A percentile compares a stretch with the other conserved stretches of the same genome.
These are phyloP conservation scores for Hansenula lynferdii DNA, from an alignment of 1,139 yeast species.

Conservation along the genomic window DNA sequence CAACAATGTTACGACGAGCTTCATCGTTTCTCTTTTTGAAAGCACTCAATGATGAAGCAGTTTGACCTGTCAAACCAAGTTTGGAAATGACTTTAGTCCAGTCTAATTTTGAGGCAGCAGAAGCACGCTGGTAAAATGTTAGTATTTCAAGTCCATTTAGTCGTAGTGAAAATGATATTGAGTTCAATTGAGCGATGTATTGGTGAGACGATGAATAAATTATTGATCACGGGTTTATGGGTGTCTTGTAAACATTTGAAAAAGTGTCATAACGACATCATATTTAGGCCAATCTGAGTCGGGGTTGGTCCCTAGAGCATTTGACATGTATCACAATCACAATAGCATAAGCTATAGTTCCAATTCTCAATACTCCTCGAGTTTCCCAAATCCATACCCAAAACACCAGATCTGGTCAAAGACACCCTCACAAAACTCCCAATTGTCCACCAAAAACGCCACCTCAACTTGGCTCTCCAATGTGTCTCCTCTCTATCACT, in stretches of 20 bases:
- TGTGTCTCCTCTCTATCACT: background rate
- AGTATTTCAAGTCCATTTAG: constrained; percentile 1
- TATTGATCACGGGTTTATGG: background rate
- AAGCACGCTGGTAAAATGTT: constrained; percentile 24
- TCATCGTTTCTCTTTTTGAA: constrained; percentile 99
- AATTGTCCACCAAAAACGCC: too few species aligned
- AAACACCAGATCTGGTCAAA: too few species aligned
- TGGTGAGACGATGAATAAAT: background rate
- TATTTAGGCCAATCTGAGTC: too few species aligned
- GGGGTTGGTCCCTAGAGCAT: too few species aligned
- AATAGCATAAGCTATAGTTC: too few species aligned
- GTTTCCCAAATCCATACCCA: too few species aligned
- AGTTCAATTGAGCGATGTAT: background rate
- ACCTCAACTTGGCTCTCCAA: background rate
- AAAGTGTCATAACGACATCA: too few species aligned
- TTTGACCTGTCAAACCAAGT: constrained; percentile 88
- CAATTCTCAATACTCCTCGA: too few species aligned
- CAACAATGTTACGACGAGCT: constrained; percentile 78
- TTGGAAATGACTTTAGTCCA: constrained; percentile 90
- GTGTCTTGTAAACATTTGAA: too few species aligned
- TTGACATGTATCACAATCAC: too few species aligned
- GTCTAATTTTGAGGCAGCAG: constrained; percentile 86
- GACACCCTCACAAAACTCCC: too few species aligned
- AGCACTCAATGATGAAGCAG: constrained; percentile 81
- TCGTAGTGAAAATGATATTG: background rate